phyloP scores from a whole-genome alignment of 495 filamentous ascomycete species.

The Podospora comata region DNA sequence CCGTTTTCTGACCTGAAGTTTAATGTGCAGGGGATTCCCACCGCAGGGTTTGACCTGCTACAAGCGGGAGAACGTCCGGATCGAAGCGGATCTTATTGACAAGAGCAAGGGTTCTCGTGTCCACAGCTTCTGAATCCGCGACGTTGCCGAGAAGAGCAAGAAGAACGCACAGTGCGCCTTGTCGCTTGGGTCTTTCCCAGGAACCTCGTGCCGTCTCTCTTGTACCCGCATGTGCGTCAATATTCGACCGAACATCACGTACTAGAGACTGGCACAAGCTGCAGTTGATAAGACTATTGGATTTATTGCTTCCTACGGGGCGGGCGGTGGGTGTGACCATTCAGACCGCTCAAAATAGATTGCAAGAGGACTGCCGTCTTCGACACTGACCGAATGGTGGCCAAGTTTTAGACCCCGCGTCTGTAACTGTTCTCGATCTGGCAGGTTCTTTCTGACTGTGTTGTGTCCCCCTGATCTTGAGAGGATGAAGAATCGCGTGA shows the following conservation, averaged over 20 bases:
- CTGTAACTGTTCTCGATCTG: not conserved
- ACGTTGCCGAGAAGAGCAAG: not conserved
- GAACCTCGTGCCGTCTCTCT: constrained; percentile 3
- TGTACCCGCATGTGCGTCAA: constrained; percentile 14
- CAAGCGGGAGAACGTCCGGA: constrained; percentile 2
- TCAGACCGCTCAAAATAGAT: constrained; percentile 14
- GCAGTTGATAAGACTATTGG: constrained; percentile 16
- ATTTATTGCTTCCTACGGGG: constrained; percentile 3
- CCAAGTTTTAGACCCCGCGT: constrained; percentile 4
- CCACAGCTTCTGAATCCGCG: not conserved
- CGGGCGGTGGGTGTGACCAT: constrained; percentile 8
- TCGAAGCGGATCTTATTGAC: constrained; percentile 2
- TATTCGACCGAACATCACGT: constrained; percentile 9
- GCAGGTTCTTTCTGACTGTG: not conserved
- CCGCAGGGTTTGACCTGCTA: not conserved
- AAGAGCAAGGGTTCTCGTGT: not conserved
- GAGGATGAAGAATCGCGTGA: not conserved
- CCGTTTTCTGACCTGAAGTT: not conserved
- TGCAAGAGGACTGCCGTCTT: constrained; percentile 12
- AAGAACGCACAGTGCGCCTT: not conserved
- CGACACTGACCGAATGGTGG: constrained; percentile 11
- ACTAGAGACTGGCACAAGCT: constrained; percentile 7
- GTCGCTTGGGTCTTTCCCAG: not conserved
- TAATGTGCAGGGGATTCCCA: not conserved
- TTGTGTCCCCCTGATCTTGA: not conserved